These are phyloP conservation scores for Papiliotrema nemorosa DNA, from an alignment of 1,284 basidiomycete genomes.

Conservation along the genomic window DNA sequence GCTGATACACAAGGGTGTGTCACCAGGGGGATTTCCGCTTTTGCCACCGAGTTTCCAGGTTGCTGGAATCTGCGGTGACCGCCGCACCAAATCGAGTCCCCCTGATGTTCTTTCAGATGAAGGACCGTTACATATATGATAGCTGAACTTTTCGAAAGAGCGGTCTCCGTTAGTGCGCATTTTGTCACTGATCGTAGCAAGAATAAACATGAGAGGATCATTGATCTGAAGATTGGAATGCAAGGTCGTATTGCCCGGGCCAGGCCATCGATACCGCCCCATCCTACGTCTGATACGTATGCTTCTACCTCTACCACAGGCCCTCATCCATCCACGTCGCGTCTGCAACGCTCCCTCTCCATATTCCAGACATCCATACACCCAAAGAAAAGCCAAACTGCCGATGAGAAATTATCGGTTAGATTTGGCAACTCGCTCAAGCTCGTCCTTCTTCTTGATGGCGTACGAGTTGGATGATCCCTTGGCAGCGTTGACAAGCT, in stretches of 20 bases:
- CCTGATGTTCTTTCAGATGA: too few relatives aligned
- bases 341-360: slow-evolving; percentile 5
- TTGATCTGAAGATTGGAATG: slow-evolving; percentile 6
- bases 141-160: too few relatives aligned
- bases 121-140: too few relatives aligned
- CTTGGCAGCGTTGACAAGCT: slow-evolving; percentile 99
- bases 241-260: slow-evolving; percentile 10
- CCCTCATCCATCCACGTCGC: neutral
- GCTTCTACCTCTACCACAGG: neutral
- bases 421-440: slow-evolving; percentile 99
- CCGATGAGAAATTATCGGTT: slow-evolving; percentile 69
- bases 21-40: too few relatives aligned
- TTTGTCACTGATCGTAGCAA: too few relatives aligned
- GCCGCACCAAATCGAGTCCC: too few relatives aligned
- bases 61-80: too few relatives aligned
- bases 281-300: neutral
- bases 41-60: too few relatives aligned
- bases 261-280: slow-evolving; percentile 9
- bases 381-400: too few relatives aligned
- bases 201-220: too few relatives aligned
- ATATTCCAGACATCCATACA: slow-evolving; percentile 9
- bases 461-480: slow-evolving; percentile 99
- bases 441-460: slow-evolving; percentile 70
- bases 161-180: too few relatives aligned
- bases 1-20: too few relatives aligned